Evolutionary conservation across 2,329 filamentous ascomycete species (phyloP).

Genomic region (Ilyonectria destructans): DNA sequence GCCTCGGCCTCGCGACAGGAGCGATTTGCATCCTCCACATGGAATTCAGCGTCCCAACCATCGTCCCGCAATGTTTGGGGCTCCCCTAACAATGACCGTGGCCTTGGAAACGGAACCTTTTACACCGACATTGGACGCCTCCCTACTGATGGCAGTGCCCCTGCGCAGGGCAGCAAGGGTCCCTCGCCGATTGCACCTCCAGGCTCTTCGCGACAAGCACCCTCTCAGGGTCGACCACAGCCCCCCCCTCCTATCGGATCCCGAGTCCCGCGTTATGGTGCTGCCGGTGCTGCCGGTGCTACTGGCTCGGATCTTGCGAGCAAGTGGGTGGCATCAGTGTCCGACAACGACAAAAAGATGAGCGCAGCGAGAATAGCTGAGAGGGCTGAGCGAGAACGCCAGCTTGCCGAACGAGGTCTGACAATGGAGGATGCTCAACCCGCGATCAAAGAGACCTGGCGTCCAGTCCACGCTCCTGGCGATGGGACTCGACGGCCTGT

Average conservation of each 20-base stretch:
- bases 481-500: conserved; percentile 55
- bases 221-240: conserved; percentile 50
- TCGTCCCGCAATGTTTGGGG: conserved; percentile 80
- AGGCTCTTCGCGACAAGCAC: conserved; percentile 42
- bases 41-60: conserved; percentile 64
- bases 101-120: conserved; percentile 85
- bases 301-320: conserved; percentile 54
- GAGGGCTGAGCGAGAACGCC: conserved; percentile 61
- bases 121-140: conserved; percentile 72
- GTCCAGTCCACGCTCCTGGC: conserved; percentile 58
- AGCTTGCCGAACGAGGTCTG: conserved; percentile 62
- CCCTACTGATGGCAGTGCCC: conserved; percentile 55
- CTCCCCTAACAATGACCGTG: conserved; percentile 79
- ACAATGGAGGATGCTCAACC: conserved; percentile 63
- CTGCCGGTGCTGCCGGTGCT: conserved; percentile 16
- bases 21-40: conserved; percentile 61
- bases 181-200: conserved; percentile 65
- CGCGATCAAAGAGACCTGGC: conserved; percentile 70
- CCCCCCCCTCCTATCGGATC: conserved; percentile 54
- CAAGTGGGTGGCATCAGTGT: conserved; percentile 62
- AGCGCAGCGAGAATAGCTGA: conserved; percentile 58
- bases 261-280: conserved; percentile 50
- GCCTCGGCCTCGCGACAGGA: conserved; percentile 61
- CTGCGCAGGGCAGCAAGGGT: conserved; percentile 54
- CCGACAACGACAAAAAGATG: conserved; percentile 65